Evolutionary conservation across 176 grass and related monocot genomes (phyloP).

Genomic region (Aegilops speltoides): DNA sequence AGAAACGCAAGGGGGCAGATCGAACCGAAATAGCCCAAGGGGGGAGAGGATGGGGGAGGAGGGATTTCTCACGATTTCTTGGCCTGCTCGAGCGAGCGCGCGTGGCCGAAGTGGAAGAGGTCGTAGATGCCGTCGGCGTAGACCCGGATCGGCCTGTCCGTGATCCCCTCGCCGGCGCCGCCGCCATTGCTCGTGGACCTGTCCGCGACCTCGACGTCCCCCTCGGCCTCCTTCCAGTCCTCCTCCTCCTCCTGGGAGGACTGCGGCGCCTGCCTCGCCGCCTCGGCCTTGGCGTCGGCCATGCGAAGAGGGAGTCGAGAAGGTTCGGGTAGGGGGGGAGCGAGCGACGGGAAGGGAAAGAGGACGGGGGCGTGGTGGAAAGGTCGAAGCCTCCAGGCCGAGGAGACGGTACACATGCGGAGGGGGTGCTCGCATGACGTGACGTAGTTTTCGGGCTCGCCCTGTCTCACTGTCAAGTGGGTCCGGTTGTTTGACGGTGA

Average conservation of each 20-base stretch:
- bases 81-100: constrained; percentile 88
- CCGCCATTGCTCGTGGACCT: constrained; percentile 11
- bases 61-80: constrained; percentile 59
- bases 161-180: constrained; percentile 8
- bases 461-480: neutral
- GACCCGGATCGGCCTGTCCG: constrained; percentile 65
- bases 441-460: neutral
- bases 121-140: constrained; percentile 95
- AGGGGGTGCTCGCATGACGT: neutral
- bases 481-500: neutral
- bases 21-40: neutral
- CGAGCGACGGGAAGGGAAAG: neutral
- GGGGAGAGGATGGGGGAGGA: too few relatives aligned
- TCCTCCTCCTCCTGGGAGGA: constrained; percentile 56
- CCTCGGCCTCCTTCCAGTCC: constrained; percentile 57
- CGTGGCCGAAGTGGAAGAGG: constrained; percentile 95
- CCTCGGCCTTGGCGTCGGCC: constrained; percentile 48
- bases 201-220: constrained; percentile 24
- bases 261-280: constrained; percentile 33
- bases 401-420: neutral
- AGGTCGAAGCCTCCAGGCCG: neutral
- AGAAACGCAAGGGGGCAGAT: constrained; percentile 11
- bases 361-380: neutral
- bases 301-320: constrained; percentile 31
- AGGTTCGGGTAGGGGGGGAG: neutral